Evolutionary conservation across 805 yeast genomes (phyloP).

Genomic region (Candida odintsovae): DNA sequence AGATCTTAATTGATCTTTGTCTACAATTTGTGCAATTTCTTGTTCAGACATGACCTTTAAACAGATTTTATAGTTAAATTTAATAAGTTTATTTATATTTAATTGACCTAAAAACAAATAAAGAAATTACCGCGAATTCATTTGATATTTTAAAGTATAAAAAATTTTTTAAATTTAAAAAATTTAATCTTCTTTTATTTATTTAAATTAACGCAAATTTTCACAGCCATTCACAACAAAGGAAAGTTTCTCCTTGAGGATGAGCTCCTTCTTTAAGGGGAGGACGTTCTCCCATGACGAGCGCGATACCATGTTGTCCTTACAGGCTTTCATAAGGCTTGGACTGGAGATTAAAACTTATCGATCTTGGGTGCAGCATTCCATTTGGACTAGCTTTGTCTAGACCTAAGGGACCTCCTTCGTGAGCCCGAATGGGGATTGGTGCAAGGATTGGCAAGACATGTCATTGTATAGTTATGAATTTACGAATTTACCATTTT

Average conservation of each 20-base stretch:
- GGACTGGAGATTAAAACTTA: constrained; percentile 57
- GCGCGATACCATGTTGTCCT: constrained; percentile 41
- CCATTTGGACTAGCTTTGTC: constrained; percentile 44
- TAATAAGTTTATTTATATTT: too few relatives aligned
- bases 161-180: background rate
- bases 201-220: constrained; percentile 40
- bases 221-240: constrained; percentile 58
- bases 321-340: constrained; percentile 24
- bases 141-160: background rate
- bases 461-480: constrained; percentile 9
- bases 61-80: too few relatives aligned
- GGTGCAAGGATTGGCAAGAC: constrained; percentile 46
- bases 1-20: background rate
- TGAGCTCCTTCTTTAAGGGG: constrained; percentile 36
- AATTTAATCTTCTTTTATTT: too few relatives aligned
- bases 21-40: background rate
- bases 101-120: background rate
- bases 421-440: constrained; percentile 71
- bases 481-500: background rate
- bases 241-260: constrained; percentile 65
- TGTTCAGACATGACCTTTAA: too few relatives aligned
- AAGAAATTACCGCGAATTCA: constrained; percentile 3
- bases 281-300: constrained; percentile 60
- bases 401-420: constrained; percentile 63
- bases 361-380: constrained; percentile 73